phyloP scores from a whole-genome alignment of 768 basidiomycete species.

The Psilocybe cubensis region DNA sequence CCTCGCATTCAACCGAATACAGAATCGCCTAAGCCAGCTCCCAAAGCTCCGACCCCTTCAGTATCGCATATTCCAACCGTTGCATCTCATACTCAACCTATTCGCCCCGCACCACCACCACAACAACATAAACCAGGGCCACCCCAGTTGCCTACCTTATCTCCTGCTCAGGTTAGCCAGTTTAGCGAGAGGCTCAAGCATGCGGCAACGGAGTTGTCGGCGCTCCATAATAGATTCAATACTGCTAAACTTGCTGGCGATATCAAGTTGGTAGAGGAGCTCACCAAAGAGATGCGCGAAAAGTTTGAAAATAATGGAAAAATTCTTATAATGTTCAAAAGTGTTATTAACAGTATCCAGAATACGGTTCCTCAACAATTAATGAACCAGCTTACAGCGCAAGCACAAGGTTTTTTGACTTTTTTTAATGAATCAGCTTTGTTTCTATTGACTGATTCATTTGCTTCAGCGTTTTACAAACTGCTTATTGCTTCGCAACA shows the following conservation, averaged over 20 bases:
- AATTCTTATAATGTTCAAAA: too few species aligned
- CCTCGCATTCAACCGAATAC: slow-evolving; percentile 32
- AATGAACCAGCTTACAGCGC: too few species aligned
- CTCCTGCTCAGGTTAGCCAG: neutral
- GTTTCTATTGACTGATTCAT: too few species aligned
- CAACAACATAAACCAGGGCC: too few species aligned
- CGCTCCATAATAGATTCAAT: neutral
- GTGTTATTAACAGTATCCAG: neutral
- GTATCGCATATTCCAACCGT: slow-evolving; percentile 2
- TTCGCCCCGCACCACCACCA: neutral
- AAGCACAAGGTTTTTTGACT: too few species aligned
- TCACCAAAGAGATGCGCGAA: too few species aligned
- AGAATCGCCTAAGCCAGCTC: slow-evolving; percentile 20
- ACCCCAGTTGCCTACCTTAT: neutral
- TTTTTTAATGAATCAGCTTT: too few species aligned
- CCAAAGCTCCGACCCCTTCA: slow-evolving; percentile 18
- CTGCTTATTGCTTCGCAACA: too few species aligned
- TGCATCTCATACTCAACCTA: slow-evolving; percentile 17
- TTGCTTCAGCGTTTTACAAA: too few species aligned
- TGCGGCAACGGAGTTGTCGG: neutral
- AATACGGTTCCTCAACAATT: too few species aligned
- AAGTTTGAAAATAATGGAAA: neutral
- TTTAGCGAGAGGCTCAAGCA: neutral
- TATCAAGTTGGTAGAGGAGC: neutral
- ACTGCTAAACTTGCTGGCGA: neutral